Base-by-base conservation (phyloP, 2,329 filamentous ascomycete genomes). In the Chaetomiaceae sp. region DNA sequence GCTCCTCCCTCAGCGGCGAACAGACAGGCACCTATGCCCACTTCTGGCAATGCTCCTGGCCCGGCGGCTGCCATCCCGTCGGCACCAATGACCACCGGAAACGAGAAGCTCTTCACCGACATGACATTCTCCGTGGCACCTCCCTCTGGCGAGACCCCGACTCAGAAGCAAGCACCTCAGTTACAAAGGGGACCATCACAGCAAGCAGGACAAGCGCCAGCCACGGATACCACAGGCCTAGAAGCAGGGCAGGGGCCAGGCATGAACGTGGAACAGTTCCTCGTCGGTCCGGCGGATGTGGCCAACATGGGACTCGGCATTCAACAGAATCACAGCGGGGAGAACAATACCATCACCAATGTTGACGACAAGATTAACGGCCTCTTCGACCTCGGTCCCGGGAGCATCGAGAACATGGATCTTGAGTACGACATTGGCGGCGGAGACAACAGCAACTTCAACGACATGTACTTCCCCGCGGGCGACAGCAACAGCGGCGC, bases 81-180 rank as follows among this genome's bases (percentile, higher is more conserved):
- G 3, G 22, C 37, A 11, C 44, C 43, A 20, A 31, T 34, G 4
- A 2, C 47, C 56, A 45, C 61, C 17, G 65, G 68, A 43, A 64
- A 71, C n/a, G 72, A 75, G 47, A 69, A 75, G 7, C 75, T 75
- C 56, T 82, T 81, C 59, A 81, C 79, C 14, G 72, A 81, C 57
- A 81, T 81, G 77, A 73, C 78, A 33, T 82, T 82, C 58, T 74
- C 76, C 0, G 68, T 81, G 4, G 79, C 75, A 1, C 75, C 78
- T 0, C 57, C 71, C 8, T 55, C 71, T 3, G 27, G 9, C 69
- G 66, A 52, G 66, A 58, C 43, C 57, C 23, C 59, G 69, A 19
- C 59, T 51, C 27, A 63, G 17, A 53, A 33, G 22, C 47, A 66
- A 51, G 51, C 27, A 34, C 60, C 25, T 8, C 61, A 59, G 19